Conservation (phyloP, 2,329 filamentous ascomycete species). For the Penicillium digitatum region DNA sequence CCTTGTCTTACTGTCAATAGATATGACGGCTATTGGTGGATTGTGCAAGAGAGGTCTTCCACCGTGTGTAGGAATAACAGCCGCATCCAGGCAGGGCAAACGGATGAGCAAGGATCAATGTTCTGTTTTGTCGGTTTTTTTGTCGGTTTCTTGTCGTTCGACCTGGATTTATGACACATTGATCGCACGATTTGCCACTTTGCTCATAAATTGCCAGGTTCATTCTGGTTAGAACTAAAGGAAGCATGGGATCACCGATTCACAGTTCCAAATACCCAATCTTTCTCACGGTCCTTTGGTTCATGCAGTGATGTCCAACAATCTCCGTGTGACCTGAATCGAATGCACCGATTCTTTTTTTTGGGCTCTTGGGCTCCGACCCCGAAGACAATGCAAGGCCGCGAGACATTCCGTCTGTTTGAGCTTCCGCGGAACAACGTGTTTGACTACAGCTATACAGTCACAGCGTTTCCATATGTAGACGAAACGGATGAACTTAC, state of each 20-base stretch:
- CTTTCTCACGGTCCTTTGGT: constrained; percentile 20
- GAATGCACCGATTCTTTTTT: constrained; percentile 17
- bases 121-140: neutral
- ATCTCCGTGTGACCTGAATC: constrained; percentile 20
- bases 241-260: constrained; percentile 12
- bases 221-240: constrained; percentile 11
- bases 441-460: neutral
- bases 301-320: constrained; percentile 37
- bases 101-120: constrained; percentile 14
- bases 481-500: constrained; percentile 3
- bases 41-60: constrained; percentile 11
- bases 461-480: neutral
- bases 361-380: constrained; percentile 16
- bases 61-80: constrained; percentile 12
- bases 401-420: constrained; percentile 6
- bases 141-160: neutral
- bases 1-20: constrained; percentile 4
- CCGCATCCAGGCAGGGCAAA: constrained; percentile 18
- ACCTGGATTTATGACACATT: neutral
- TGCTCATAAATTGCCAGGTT: constrained; percentile 15
- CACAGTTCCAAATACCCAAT: constrained; percentile 11
- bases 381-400: constrained; percentile 19
- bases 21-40: constrained; percentile 13
- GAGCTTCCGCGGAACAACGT: neutral
- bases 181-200: constrained; percentile 21